Evolutionary conservation across 192 early-diverging fungal genomes (phyloP).

Genomic region (Oehlia diaphana): DNA sequence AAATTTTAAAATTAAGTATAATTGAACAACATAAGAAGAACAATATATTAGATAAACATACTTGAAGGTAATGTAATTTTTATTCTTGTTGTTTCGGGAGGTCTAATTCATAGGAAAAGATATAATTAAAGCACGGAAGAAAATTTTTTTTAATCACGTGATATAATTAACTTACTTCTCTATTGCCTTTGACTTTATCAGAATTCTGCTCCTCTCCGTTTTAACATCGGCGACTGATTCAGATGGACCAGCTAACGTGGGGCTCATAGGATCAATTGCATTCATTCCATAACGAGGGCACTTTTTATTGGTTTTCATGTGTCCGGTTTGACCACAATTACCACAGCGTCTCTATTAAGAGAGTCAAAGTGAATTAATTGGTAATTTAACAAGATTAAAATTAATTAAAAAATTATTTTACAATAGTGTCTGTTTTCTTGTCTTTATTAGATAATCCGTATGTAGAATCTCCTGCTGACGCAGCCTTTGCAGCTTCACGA

Average conservation of each 20-base stretch:
- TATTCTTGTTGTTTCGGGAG: background rate
- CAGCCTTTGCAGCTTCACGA: slow-evolving; percentile 50
- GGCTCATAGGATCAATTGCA: background rate
- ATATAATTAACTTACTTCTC: background rate
- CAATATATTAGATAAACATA: background rate
- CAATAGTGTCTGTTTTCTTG: slow-evolving; percentile 63
- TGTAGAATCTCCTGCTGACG: slow-evolving; percentile 34
- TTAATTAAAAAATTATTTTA: slow-evolving; percentile 22
- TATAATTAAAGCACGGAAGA: background rate
- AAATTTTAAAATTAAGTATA: background rate
- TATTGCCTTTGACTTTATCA: slow-evolving; percentile 1
- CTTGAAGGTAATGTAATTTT: background rate
- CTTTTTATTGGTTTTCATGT: slow-evolving; percentile 86
- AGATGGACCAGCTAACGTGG: slow-evolving; percentile 25
- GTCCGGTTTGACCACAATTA: slow-evolving; percentile 79
- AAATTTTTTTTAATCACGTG: background rate
- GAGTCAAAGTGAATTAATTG: background rate
- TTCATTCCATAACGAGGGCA: slow-evolving; percentile 64
- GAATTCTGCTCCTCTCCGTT: slow-evolving; percentile 34
- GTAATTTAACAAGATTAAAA: background rate
- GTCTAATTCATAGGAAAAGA: background rate
- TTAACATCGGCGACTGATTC: slow-evolving; percentile 34
- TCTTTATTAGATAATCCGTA: slow-evolving; percentile 38
- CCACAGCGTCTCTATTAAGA: slow-evolving; percentile 66
- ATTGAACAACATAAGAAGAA: background rate